Evolutionary conservation across 495 filamentous ascomycete species (phyloP).

Genomic region (Usnea hakonensis): DNA sequence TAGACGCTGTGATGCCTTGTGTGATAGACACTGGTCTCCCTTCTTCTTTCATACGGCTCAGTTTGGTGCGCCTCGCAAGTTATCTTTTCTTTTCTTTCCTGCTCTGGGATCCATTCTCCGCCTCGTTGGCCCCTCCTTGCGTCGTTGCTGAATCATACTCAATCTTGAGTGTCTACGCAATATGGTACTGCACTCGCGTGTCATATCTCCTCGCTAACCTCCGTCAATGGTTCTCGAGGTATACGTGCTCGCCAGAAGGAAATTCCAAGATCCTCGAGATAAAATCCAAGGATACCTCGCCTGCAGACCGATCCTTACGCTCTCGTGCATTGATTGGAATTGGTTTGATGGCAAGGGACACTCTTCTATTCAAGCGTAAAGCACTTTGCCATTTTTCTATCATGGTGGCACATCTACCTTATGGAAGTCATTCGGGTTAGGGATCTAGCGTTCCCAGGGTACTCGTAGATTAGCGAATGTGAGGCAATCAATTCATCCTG

Average conservation of each 20-base stretch:
- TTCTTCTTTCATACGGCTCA: background rate
- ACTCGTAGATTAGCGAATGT: too few relatives aligned
- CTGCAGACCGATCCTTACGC: constrained; percentile 44
- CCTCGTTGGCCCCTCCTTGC: background rate
- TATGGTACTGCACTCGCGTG: background rate
- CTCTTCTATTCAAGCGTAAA: constrained; percentile 6
- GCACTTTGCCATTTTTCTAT: too few relatives aligned
- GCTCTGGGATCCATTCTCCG: background rate
- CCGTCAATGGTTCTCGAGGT: constrained; percentile 15
- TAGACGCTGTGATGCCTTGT: background rate
- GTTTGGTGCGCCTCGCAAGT: background rate
- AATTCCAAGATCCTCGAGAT: background rate
- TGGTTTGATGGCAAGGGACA: constrained; percentile 51
- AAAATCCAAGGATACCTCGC: constrained; percentile 27
- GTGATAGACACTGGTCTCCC: background rate
- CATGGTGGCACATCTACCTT: too few relatives aligned
- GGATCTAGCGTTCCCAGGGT: too few relatives aligned
- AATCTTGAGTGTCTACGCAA: background rate
- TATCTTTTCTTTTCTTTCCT: background rate
- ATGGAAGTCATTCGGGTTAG: too few relatives aligned
- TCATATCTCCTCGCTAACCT: constrained; percentile 16
- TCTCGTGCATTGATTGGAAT: constrained; percentile 20
- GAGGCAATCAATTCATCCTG: too few relatives aligned
- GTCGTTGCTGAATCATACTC: background rate
- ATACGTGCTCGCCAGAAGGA: constrained; percentile 15